These are phyloP conservation scores for Phytophthora multivora DNA, from an alignment of 352 stramenopile genomes.

Conservation along the genomic window DNA sequence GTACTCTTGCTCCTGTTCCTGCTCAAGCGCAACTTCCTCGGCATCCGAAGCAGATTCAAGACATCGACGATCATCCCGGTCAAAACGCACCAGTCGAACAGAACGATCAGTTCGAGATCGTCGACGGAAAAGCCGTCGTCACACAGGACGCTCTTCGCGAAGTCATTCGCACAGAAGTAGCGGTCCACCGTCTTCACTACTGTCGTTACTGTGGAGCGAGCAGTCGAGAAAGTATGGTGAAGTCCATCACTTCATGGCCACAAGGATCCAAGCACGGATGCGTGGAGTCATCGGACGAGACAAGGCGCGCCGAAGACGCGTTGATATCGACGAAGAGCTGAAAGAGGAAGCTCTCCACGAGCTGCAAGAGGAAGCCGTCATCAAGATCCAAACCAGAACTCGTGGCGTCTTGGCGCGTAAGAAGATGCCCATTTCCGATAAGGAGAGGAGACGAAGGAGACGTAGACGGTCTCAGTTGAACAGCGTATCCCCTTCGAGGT, in stretches of 20 bases:
- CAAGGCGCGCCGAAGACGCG: constrained; percentile 14
- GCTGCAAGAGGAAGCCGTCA: constrained; percentile 33
- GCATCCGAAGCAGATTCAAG: neutral
- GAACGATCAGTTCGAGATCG: constrained; percentile 10
- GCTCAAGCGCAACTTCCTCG: no score
- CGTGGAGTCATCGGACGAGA: constrained; percentile 37
- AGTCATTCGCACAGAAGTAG: constrained; percentile 5
- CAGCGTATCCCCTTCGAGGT: neutral
- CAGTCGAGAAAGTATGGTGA: constrained; percentile 22
- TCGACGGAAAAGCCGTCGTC: neutral
- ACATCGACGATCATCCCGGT: constrained; percentile 5
- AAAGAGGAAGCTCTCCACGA: constrained; percentile 48
- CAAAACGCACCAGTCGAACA: neutral
- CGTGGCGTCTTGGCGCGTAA: constrained; percentile 42
- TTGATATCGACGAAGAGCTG: constrained; percentile 45
- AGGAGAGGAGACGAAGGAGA: constrained; percentile 13
- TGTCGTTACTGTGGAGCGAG: neutral
- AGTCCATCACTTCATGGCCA: constrained; percentile 39
- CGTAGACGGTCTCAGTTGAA: constrained; percentile 6
- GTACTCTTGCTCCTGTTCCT: constrained; percentile 15
- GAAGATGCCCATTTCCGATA: constrained; percentile 26
- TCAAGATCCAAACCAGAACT: constrained; percentile 49
- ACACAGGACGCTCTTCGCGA: constrained; percentile 7
- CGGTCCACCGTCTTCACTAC: constrained; percentile 14
- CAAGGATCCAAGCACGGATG: constrained; percentile 44